Base-by-base conservation (phyloP, 2,329 filamentous ascomycete species). In the Fusarium xylarioides region DNA sequence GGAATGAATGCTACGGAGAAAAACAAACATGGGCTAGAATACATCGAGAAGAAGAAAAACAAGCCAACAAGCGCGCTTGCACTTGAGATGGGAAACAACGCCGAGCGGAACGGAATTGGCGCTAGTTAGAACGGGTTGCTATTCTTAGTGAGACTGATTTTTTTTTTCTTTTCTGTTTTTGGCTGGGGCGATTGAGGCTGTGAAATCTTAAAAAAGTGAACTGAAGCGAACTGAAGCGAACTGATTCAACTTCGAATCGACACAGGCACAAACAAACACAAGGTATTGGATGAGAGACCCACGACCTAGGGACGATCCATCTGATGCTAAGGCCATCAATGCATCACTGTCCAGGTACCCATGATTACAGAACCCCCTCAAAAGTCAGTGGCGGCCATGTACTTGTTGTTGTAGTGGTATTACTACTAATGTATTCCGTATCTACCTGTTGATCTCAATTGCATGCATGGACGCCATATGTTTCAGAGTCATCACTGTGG, bases 101-200 rank as follows among this genome's bases (percentile, higher is more conserved):
- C 66, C 68, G 75, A 69, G 46, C 63, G 54, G 73, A 69, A 50
- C 60, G 57, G 73, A 65, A 74, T 54, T 53, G 66, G 67, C 69
- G 73, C 73, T 68, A 74, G 42, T 43, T 28, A 28, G 47, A 53
- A 53, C 50, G 50, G 42, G 58, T 56, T 77, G 64, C 75, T 77
- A 77, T 77, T 77, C 67, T 77, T 77, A 68, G 75, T 23, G 66
- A 62, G 59, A 26, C 35, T n/a, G 52, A 16, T 54, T 55, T 56
- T 68, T 53, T 68, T 53, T 61, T 26, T 26, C 26, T 26, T 26
- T 26, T 26, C 26, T 26, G 26, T 26, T 26, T 26, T 68, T 64
- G 63, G 70, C 68, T 68, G 68, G 56, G 70, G 68, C 65, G 70
- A 77, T 68, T 77, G 75, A 76, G 75, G 75, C 75, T 77, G 75